These are phyloP conservation scores for Phyllosticta capitalensis DNA, from an alignment of 2,329 filamentous ascomycete genomes.

Conservation along the genomic window DNA sequence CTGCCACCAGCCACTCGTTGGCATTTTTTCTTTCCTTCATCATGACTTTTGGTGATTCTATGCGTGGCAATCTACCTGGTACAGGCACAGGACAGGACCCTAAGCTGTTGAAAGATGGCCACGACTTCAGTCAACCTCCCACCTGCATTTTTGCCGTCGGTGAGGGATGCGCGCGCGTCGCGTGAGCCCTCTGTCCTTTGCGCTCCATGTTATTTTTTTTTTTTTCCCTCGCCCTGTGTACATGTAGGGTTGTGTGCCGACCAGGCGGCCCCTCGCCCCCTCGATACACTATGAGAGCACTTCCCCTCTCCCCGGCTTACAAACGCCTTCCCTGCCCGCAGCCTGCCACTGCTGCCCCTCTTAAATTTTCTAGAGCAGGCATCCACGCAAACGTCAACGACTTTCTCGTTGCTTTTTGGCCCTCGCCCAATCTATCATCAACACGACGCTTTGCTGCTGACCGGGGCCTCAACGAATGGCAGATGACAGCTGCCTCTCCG, in stretches of 20 bases:
- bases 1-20: too few species aligned
- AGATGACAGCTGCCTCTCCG: too few species aligned
- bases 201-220: too few species aligned
- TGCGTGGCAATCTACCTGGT: neutral
- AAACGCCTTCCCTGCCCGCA: neutral
- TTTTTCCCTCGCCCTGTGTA: neutral
- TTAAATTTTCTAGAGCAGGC: neutral
- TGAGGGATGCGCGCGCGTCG: neutral
- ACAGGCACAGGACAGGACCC: neutral
- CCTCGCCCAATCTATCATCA: conserved; percentile 10
- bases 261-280: neutral
- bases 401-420: conserved; percentile 6
- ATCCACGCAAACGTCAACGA: neutral
- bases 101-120: too few species aligned
- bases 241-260: neutral
- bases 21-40: too few species aligned
- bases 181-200: neutral
- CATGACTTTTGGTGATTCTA: too few species aligned
- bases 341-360: too few species aligned
- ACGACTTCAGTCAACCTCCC: too few species aligned
- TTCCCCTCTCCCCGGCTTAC: neutral
- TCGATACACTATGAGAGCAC: too few species aligned
- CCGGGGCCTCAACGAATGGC: conserved; percentile 1
- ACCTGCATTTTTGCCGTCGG: neutral
- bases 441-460: conserved; percentile 6